Percentiles rank a stretch among this genome's conserved stretches.
These are phyloP conservation scores for Monosporascus cannonballus DNA, from an alignment of 2,329 filamentous ascomycete species.

Conservation along the genomic window DNA sequence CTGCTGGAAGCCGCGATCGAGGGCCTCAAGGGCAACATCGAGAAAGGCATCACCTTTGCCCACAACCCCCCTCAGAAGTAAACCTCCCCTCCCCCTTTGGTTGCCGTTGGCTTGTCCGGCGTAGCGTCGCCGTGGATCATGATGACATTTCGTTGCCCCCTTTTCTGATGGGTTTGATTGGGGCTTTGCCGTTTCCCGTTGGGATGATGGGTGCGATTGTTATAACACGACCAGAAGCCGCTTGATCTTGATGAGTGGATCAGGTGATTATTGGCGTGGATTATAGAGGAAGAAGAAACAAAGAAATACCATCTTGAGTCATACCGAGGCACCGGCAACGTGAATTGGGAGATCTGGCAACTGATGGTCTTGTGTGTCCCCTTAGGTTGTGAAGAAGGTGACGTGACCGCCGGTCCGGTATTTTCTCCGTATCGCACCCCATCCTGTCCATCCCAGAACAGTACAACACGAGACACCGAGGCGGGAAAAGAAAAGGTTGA, in stretches of 20 bases:
- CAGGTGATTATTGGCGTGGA: conserved; percentile 7
- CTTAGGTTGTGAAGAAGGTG: conserved; percentile 24
- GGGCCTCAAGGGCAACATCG: conserved; percentile 86
- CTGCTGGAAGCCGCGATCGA: conserved; percentile 70
- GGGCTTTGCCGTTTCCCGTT: neutral
- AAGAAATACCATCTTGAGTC: conserved; percentile 2
- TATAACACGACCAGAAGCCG: neutral
- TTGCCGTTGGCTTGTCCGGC: conserved; percentile 9
- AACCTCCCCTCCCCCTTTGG: conserved; percentile 35
- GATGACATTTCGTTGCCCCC: neutral
- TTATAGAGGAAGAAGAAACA: conserved; percentile 15
- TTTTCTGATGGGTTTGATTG: neutral
- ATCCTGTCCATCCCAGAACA: too few species aligned
- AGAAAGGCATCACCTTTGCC: conserved; percentile 87
- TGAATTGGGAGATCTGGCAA: conserved; percentile 18
- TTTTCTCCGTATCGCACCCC: too few species aligned
- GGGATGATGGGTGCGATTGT: neutral
- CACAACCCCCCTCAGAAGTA: conserved; percentile 86
- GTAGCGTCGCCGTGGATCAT: conserved; percentile 7
- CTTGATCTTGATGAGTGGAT: conserved; percentile 6
- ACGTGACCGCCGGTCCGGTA: conserved; percentile 1
- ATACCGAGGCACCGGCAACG: neutral
- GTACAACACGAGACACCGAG: too few species aligned
- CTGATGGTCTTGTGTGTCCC: conserved; percentile 20
- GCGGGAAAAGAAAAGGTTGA: too few species aligned